These are phyloP conservation scores for Atkinsonella texensis DNA, from an alignment of 2,329 filamentous ascomycete species.

Conservation along the genomic window DNA sequence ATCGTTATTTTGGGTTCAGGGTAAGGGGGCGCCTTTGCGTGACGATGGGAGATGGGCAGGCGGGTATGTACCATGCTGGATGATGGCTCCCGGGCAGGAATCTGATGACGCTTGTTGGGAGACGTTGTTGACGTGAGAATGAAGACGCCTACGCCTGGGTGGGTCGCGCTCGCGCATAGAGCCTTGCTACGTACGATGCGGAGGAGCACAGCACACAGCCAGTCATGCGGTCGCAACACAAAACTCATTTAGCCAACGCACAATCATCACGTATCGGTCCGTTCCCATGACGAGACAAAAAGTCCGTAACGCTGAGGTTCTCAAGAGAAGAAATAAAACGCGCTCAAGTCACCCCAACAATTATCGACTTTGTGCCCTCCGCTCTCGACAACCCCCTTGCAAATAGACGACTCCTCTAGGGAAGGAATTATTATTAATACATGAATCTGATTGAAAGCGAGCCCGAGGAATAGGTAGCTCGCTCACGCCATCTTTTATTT, in stretches of 20 bases:
- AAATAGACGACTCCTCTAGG: not conserved
- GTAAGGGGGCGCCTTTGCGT: too few species aligned
- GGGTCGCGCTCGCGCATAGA: too few species aligned
- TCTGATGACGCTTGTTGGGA: not conserved
- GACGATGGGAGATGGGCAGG: too few species aligned
- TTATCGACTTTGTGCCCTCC: not conserved
- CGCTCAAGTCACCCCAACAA: not conserved
- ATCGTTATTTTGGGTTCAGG: too few species aligned
- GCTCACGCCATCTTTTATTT: not conserved
- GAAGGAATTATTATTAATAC: not conserved
- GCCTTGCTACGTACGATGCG: too few species aligned
- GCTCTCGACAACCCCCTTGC: not conserved
- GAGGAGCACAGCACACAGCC: too few species aligned
- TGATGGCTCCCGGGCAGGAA: not conserved
- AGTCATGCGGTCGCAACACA: too few species aligned
- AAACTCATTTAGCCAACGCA: too few species aligned
- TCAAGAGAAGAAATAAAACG: not conserved
- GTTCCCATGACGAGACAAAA: conserved; percentile 18
- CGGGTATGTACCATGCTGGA: not conserved
- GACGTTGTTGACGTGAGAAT: not conserved
- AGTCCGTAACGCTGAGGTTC: not conserved
- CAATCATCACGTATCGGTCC: too few species aligned
- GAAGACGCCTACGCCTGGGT: too few species aligned
- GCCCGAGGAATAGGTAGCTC: too few species aligned
- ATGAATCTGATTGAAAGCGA: not conserved